Evolutionary conservation across 164 flowering plant species (phyloP).

Genomic region (Vitis rupestris): DNA sequence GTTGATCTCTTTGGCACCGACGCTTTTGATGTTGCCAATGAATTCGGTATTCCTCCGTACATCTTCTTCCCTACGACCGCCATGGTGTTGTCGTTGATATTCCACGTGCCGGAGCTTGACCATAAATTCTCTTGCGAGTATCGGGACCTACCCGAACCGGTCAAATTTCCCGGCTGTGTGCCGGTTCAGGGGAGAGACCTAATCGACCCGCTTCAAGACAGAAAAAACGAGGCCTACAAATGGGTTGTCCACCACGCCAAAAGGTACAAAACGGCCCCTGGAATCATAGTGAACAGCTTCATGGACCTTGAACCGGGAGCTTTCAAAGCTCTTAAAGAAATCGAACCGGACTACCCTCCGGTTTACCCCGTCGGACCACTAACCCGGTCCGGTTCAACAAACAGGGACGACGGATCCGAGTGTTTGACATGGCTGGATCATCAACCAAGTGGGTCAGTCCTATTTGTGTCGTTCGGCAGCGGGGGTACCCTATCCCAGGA

Average conservation of each 20-base stretch:
- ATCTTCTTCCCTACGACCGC: slow-evolving; percentile 14
- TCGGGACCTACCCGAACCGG: slow-evolving; percentile 26
- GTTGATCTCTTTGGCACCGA: slow-evolving; percentile 27
- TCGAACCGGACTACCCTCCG: slow-evolving; percentile 9
- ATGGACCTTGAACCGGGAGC: slow-evolving; percentile 24
- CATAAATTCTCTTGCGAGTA: slow-evolving; percentile 3
- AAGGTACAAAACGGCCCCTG: slow-evolving; percentile 13
- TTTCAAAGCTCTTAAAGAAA: slow-evolving; percentile 16
- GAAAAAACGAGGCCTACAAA: slow-evolving; percentile 18
- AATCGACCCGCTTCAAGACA: slow-evolving; percentile 17
- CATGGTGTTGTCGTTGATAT: slow-evolving; percentile 5
- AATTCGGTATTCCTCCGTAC: slow-evolving; percentile 14
- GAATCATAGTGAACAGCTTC: slow-evolving; percentile 32
- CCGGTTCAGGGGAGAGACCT: slow-evolving; percentile 22
- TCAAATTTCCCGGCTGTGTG: slow-evolving; percentile 29
- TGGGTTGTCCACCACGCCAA: not conserved
- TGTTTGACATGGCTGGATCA: slow-evolving; percentile 32
- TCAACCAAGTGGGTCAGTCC: slow-evolving; percentile 32
- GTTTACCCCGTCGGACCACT: slow-evolving; percentile 30
- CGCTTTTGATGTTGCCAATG: slow-evolving; percentile 24
- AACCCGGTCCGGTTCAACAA: not conserved
- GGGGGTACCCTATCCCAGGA: slow-evolving; percentile 34
- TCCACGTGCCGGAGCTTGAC: slow-evolving; percentile 26
- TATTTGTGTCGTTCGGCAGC: slow-evolving; percentile 39
- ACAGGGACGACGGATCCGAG: not conserved